Percentiles rank a stretch among this genome's conserved stretches.
Conservation (phyloP, 306 rosid genomes). For the Rosa rugosa region DNA sequence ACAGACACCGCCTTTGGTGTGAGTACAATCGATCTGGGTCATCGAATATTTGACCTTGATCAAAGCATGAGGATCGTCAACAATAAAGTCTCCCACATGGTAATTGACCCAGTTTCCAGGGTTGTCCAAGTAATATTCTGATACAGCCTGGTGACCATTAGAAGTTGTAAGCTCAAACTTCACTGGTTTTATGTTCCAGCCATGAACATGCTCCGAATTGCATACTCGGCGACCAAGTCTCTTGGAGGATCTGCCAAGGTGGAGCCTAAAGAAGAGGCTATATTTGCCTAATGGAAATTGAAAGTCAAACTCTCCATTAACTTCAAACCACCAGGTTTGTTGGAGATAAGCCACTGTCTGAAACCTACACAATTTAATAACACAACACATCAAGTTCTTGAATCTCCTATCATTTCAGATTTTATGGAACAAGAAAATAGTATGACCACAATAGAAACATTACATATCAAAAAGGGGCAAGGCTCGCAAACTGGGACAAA, state of each 20-base stretch:
- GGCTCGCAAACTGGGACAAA: neutral
- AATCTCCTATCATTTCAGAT: neutral
- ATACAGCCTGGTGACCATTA: constrained; percentile 59
- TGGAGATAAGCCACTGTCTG: constrained; percentile 85
- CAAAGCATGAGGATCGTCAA: constrained; percentile 43
- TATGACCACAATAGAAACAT: neutral
- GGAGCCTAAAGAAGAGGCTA: constrained; percentile 66
- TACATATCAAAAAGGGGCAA: neutral
- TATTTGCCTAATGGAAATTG: constrained; percentile 72
- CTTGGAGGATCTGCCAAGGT: constrained; percentile 66
- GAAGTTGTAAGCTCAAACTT: constrained; percentile 67
- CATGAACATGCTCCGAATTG: constrained; percentile 64
- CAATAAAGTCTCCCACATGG: constrained; percentile 68
- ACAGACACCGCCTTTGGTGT: constrained; percentile 90
- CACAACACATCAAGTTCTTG: constrained; percentile 6
- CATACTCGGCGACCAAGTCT: constrained; percentile 73
- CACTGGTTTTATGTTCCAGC: constrained; percentile 82
- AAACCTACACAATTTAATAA: constrained; percentile 47
- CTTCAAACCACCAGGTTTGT: constrained; percentile 96
- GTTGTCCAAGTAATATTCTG: constrained; percentile 57
- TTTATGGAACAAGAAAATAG: neutral
- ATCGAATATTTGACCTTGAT: constrained; percentile 69
- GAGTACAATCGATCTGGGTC: constrained; percentile 89
- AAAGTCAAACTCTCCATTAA: constrained; percentile 74
- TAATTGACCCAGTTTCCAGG: constrained; percentile 72